phyloP scores from a whole-genome alignment of 129 eudicot genomes.

The Rutidosis leptorrhynchoides region DNA sequence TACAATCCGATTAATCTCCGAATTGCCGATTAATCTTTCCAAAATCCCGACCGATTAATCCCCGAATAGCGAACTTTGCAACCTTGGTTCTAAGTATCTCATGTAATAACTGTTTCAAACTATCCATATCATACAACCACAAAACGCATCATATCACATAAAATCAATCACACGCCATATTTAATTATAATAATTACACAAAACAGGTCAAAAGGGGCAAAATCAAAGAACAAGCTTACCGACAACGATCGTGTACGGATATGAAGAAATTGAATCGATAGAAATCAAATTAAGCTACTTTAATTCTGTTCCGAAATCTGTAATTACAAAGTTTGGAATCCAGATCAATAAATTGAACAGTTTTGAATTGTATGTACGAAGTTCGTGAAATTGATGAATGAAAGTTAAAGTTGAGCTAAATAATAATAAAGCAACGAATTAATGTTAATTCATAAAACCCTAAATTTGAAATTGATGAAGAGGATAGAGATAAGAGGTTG shows the following conservation, averaged over 20 bases:
- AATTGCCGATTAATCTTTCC: too few relatives aligned
- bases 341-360: slow-evolving; percentile 8
- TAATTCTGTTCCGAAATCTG: slow-evolving; percentile 24
- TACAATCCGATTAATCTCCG: too few relatives aligned
- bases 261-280: slow-evolving; percentile 8
- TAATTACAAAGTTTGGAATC: slow-evolving; percentile 15
- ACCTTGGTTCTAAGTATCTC: too few relatives aligned
- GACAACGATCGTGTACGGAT: slow-evolving; percentile 15
- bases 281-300: slow-evolving; percentile 21
- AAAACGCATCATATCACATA: slow-evolving; percentile 5
- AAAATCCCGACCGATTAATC: too few relatives aligned
- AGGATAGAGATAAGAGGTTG: slow-evolving; percentile 2
- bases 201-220: neutral
- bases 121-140: neutral
- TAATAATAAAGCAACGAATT: neutral
- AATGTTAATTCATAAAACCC: neutral
- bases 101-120: neutral
- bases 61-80: too few relatives aligned
- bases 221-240: slow-evolving; percentile 25
- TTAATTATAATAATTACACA: neutral
- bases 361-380: slow-evolving; percentile 12
- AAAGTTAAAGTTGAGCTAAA: slow-evolving; percentile 3
- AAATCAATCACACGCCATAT: neutral
- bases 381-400: slow-evolving; percentile 8
- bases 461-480: slow-evolving; percentile 1